Conservation (phyloP, 2,329 filamentous ascomycete species). For the Cladophialophora chaetospira region DNA sequence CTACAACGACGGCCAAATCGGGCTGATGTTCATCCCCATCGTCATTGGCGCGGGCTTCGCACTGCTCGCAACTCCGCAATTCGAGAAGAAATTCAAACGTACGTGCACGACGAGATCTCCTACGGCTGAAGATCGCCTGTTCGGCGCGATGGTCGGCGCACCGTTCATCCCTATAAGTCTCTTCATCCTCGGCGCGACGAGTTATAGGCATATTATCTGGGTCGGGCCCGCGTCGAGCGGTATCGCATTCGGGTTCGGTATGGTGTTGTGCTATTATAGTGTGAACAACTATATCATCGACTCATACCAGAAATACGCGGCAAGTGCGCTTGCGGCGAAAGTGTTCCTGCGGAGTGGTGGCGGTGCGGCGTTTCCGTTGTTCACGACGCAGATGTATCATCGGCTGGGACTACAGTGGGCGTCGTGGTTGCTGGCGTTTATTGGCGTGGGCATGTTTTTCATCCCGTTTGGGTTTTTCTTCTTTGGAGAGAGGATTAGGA, state of each 20-base stretch:
- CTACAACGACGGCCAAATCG: conserved; percentile 71
- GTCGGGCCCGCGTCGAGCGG: conserved; percentile 44
- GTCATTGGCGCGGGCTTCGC: conserved; percentile 70
- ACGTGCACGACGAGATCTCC: conserved; percentile 42
- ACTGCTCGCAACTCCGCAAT: conserved; percentile 62
- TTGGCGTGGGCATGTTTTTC: conserved; percentile 41
- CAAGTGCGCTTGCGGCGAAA: conserved; percentile 46
- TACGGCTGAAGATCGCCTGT: conserved; percentile 43
- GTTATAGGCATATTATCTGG: conserved; percentile 41
- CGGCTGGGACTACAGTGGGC: conserved; percentile 45
- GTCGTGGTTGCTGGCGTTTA: conserved; percentile 44
- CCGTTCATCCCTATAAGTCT: conserved; percentile 46
- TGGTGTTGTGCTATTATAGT: conserved; percentile 54
- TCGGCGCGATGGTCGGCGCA: conserved; percentile 42
- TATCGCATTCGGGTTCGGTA: conserved; percentile 46
- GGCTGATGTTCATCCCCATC: conserved; percentile 83
- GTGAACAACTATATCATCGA: conserved; percentile 37
- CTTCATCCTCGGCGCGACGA: conserved; percentile 48
- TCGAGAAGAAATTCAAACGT: conserved; percentile 60
- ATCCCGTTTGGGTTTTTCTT: conserved; percentile 47
- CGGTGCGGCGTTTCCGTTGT: conserved; percentile 42
- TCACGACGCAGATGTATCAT: conserved; percentile 47
- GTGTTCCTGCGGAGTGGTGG: conserved; percentile 44
- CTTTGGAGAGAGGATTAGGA: conserved; percentile 43
- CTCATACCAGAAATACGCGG: conserved; percentile 39